These are phyloP conservation scores for Otatea glauca DNA, from an alignment of 176 grass and related monocot species.

Conservation along the genomic window DNA sequence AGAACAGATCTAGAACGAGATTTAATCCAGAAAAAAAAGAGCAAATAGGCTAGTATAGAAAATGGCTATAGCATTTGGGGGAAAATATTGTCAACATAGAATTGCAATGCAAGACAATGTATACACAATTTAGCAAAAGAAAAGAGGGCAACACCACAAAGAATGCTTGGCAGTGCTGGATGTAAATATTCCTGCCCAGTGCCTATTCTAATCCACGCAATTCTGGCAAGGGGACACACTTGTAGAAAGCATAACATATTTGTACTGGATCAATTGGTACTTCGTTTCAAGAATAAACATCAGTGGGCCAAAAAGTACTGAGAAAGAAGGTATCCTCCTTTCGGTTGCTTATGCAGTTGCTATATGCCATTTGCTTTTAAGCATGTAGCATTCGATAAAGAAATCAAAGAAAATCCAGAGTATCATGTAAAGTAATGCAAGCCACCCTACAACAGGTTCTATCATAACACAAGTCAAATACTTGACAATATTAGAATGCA, in stretches of 20 bases:
- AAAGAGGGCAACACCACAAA: neutral
- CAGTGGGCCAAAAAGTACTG: neutral
- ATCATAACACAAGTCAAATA: conserved; percentile 5
- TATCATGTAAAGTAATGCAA: neutral
- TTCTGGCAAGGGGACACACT: neutral
- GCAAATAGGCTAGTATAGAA: conserved; percentile 15
- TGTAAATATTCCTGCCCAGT: neutral
- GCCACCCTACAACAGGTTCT: neutral
- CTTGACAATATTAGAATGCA: conserved; percentile 3
- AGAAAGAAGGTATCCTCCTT: neutral
- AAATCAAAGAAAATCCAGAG: neutral
- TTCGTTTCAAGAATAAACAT: conserved; percentile 1
- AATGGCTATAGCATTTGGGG: neutral
- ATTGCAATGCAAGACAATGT: conserved; percentile 9
- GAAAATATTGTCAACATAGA: neutral
- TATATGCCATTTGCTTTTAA: neutral
- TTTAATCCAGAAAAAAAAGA: neutral
- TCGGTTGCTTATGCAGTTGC: neutral
- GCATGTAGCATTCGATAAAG: neutral
- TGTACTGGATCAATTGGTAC: neutral
- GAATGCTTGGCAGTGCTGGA: neutral
- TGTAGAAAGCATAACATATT: neutral
- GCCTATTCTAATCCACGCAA: neutral
- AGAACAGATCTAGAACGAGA: neutral
- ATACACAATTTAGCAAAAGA: conserved; percentile 1